Conservation (phyloP, 345 rosid species). For the Arabidopsis arenosa region DNA sequence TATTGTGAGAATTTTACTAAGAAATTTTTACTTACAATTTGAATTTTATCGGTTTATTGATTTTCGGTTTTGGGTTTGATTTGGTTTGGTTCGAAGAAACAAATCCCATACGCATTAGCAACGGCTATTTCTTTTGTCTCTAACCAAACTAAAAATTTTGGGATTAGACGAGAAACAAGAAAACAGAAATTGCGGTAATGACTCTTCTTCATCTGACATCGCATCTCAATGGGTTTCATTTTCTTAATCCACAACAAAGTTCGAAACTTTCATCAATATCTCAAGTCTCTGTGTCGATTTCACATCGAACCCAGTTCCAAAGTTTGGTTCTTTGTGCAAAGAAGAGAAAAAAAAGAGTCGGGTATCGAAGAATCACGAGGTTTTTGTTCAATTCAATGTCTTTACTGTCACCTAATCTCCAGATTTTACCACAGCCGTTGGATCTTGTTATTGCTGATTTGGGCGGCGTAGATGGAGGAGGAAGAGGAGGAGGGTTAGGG, state of each 20-base stretch:
- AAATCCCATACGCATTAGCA: conserved; percentile 36
- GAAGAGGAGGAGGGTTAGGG: conserved; percentile 26
- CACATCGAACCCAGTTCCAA: conserved; percentile 42
- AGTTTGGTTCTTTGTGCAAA: conserved; percentile 43
- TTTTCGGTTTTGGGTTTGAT: conserved; percentile 1
- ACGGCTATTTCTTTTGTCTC: conserved; percentile 39
- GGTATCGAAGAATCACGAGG: conserved; percentile 4
- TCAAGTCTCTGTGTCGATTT: conserved; percentile 29
- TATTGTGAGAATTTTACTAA: background rate
- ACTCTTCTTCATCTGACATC: conserved; percentile 33
- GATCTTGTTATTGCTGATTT: conserved; percentile 45
- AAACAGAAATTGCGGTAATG: conserved; percentile 35
- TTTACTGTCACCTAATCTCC: conserved; percentile 24
- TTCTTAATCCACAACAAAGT: conserved; percentile 6
- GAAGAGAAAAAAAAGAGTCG: conserved; percentile 25
- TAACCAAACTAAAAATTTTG: background rate
- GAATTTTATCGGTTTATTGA: background rate
- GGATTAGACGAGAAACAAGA: conserved; percentile 24
- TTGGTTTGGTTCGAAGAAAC: conserved; percentile 11
- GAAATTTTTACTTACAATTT: background rate
- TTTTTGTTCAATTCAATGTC: conserved; percentile 35
- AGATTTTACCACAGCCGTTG: conserved; percentile 36
- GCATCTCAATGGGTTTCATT: conserved; percentile 29
- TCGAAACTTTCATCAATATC: conserved; percentile 22
- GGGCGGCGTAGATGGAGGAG: conserved; percentile 39